Percentiles rank a stretch among this genome's conserved stretches.
phyloP scores from a whole-genome alignment of 139 green algal species.

The Trebouxia sp. region DNA sequence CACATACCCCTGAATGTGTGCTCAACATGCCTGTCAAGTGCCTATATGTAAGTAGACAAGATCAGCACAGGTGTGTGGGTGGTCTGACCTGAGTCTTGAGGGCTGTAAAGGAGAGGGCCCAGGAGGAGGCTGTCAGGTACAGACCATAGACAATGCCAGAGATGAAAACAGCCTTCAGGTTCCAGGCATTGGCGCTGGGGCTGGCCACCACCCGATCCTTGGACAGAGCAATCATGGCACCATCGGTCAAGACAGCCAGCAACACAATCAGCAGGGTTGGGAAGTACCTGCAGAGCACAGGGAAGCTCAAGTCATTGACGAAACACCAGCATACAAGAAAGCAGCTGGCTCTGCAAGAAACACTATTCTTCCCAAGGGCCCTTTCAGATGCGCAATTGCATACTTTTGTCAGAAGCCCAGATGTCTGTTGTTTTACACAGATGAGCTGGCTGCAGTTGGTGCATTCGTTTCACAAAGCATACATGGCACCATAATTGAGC shows the following conservation, averaged over 20 bases:
- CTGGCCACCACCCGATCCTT: conserved; percentile 74
- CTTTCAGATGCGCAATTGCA: no score
- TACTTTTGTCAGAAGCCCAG: no score
- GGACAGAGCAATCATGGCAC: conserved; percentile 86
- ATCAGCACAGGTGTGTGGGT: no score
- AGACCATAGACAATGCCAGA: conserved; percentile 79
- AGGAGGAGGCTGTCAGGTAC: conserved; percentile 78
- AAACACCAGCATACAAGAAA: no score
- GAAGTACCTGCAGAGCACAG: conserved; percentile 62
- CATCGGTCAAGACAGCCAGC: conserved; percentile 88
- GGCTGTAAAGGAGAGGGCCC: conserved; percentile 64
- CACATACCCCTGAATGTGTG: no score
- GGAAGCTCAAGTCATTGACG: neutral
- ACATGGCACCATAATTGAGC: no score
- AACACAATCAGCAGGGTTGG: conserved; percentile 86
- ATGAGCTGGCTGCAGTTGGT: neutral
- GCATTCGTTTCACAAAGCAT: neutral
- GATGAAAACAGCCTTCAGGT: conserved; percentile 77
- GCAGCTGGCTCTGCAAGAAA: no score
- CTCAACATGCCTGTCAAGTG: no score
- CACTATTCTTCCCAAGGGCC: no score
- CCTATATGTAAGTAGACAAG: no score
- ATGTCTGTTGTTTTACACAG: no score
- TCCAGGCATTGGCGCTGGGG: conserved; percentile 71
- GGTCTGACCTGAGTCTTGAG: conserved; percentile 45